Evolutionary conservation across 805 yeast species (phyloP).

Genomic region (Kregervanrija pseudodelftensis): DNA sequence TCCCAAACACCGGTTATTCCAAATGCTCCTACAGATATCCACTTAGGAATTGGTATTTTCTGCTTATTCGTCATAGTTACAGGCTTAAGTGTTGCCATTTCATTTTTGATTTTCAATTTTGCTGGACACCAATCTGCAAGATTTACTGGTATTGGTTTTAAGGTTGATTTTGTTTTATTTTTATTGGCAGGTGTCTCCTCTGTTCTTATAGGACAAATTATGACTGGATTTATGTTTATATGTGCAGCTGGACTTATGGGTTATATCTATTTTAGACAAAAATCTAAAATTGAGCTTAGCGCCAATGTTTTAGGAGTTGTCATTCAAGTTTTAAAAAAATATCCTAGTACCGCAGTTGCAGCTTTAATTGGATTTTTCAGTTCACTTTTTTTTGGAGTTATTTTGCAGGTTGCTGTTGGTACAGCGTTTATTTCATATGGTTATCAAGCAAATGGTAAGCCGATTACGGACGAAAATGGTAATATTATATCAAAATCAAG

Average conservation of each 20-base stretch:
- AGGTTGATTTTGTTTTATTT: constrained; percentile 58
- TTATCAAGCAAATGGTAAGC: constrained; percentile 11
- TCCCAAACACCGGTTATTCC: constrained; percentile 3
- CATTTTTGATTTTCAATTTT: constrained; percentile 45
- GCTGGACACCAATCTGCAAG: constrained; percentile 61
- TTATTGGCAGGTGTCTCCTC: background rate
- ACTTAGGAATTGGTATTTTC: constrained; percentile 23
- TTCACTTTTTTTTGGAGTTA: constrained; percentile 1
- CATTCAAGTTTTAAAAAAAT: constrained; percentile 67
- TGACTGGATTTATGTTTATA: background rate
- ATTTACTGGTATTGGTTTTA: constrained; percentile 67
- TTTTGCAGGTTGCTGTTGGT: constrained; percentile 5
- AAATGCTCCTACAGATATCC: background rate
- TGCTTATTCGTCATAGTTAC: constrained; percentile 61
- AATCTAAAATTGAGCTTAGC: constrained; percentile 20
- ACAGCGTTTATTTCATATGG: constrained; percentile 10
- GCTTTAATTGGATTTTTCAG: constrained; percentile 24
- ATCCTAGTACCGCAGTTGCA: constrained; percentile 60
- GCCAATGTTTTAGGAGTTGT: constrained; percentile 29
- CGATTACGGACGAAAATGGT: constrained; percentile 6
- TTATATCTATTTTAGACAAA: constrained; percentile 40
- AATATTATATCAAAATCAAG: constrained; percentile 17
- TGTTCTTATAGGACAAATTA: background rate
- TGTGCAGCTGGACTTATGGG: constrained; percentile 40
- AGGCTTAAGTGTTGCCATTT: constrained; percentile 50